Conservation (phyloP, 805 yeast genomes). For the Myxozyma melibiosi region DNA sequence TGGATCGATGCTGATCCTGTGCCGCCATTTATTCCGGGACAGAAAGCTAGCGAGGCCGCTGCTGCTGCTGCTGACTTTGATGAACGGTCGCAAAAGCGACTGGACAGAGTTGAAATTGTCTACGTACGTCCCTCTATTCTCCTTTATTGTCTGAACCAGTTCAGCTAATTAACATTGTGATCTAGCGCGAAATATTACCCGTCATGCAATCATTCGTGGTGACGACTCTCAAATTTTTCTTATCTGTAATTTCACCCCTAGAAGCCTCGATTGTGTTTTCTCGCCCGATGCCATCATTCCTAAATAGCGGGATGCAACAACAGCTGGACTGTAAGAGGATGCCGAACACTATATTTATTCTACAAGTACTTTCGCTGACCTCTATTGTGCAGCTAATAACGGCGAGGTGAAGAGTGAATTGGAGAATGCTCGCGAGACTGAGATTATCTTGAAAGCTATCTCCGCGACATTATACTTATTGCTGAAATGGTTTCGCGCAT, state of each 20-base stretch:
- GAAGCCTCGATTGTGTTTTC: slow-evolving; percentile 15
- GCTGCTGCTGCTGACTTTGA: not conserved
- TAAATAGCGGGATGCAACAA: not conserved
- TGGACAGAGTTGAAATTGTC: slow-evolving; percentile 15
- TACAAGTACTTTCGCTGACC: not conserved
- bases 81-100: not conserved
- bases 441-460: slow-evolving; percentile 60
- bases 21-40: not conserved
- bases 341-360: not conserved
- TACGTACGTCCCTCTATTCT: slow-evolving; percentile 11
- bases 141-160: not conserved
- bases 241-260: slow-evolving; percentile 48
- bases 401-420: slow-evolving; percentile 15
- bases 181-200: slow-evolving; percentile 57
- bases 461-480: slow-evolving; percentile 57
- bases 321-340: not conserved
- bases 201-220: slow-evolving; percentile 64
- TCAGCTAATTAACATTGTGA: slow-evolving; percentile 32
- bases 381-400: not conserved
- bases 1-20: slow-evolving; percentile 41
- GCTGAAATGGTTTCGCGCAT: slow-evolving; percentile 74
- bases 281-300: slow-evolving; percentile 1
- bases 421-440: slow-evolving; percentile 53
- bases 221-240: slow-evolving; percentile 66
- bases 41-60: too few relatives aligned